Evolutionary conservation across 2,329 filamentous ascomycete genomes (phyloP).

Genomic region (Neonectria ditissima): DNA sequence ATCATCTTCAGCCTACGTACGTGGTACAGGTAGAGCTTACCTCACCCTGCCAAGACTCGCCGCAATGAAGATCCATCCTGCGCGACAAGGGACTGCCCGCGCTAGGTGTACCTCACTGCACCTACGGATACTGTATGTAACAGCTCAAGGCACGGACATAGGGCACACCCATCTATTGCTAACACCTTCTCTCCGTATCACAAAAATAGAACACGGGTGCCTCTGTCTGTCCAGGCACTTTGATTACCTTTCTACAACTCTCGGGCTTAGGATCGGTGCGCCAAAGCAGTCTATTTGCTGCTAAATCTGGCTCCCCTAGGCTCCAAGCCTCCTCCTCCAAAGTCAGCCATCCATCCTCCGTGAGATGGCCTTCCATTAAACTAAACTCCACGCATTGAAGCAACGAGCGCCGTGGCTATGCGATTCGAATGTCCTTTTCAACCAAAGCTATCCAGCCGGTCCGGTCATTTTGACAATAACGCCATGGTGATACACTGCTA

Average conservation of each 20-base stretch:
- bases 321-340: not conserved
- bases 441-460: conserved; percentile 21
- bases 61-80: conserved; percentile 12
- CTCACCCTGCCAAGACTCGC: not conserved
- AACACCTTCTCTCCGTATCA: conserved; percentile 1
- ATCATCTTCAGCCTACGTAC: not conserved
- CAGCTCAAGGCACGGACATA: conserved; percentile 1
- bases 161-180: conserved; percentile 16
- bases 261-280: not conserved
- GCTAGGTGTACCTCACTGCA: no score
- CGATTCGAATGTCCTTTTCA: conserved; percentile 32
- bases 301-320: not conserved
- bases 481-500: conserved; percentile 29
- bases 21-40: not conserved
- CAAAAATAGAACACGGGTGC: not conserved
- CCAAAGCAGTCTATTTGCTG: not conserved
- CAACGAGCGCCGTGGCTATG: conserved; percentile 45
- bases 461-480: conserved; percentile 21
- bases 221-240: not conserved
- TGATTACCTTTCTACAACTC: not conserved
- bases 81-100: not conserved
- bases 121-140: no score
- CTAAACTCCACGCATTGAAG: conserved; percentile 21
- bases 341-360: not conserved
- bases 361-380: conserved; percentile 20